phyloP scores from a whole-genome alignment of 306 rosid genomes.

The Medicago ruthenica region DNA sequence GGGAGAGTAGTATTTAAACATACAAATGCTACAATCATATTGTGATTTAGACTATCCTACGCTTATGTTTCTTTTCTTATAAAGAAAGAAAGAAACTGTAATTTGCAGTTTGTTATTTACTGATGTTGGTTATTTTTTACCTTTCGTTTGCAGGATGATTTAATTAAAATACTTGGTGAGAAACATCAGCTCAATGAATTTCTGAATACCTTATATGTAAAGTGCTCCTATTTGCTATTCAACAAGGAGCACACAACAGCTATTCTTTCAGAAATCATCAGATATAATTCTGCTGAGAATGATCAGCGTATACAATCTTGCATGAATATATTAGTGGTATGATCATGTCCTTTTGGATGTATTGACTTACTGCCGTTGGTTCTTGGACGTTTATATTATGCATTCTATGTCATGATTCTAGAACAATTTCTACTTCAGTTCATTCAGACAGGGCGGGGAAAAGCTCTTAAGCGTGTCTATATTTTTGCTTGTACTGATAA shows the following conservation, averaged over 20 bases:
- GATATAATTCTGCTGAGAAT: slow-evolving; percentile 64
- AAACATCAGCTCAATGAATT: slow-evolving; percentile 88
- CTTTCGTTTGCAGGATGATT: slow-evolving; percentile 70
- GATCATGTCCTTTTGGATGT: slow-evolving; percentile 42
- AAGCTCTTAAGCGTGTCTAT: neutral
- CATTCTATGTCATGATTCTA: slow-evolving; percentile 24
- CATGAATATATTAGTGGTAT: slow-evolving; percentile 88
- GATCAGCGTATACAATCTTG: slow-evolving; percentile 58
- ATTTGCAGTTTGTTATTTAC: slow-evolving; percentile 32
- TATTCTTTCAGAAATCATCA: slow-evolving; percentile 65
- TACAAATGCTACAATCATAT: neutral
- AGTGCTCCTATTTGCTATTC: slow-evolving; percentile 87
- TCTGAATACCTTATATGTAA: slow-evolving; percentile 68
- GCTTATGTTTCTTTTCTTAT: slow-evolving; percentile 18
- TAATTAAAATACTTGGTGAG: slow-evolving; percentile 83
- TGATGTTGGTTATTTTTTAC: slow-evolving; percentile 34
- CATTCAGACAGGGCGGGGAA: neutral
- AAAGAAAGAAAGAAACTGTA: slow-evolving; percentile 37
- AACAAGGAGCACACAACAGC: slow-evolving; percentile 92
- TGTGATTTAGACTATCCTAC: slow-evolving; percentile 28
- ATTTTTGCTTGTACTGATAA: neutral
- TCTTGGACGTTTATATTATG: slow-evolving; percentile 15
- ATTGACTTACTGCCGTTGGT: slow-evolving; percentile 25
- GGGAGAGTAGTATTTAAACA: slow-evolving; percentile 34
- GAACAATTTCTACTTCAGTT: slow-evolving; percentile 17